Conservation (phyloP, 225 moss, liverwort and hornwort species). For the Anthoceros angustus region DNA sequence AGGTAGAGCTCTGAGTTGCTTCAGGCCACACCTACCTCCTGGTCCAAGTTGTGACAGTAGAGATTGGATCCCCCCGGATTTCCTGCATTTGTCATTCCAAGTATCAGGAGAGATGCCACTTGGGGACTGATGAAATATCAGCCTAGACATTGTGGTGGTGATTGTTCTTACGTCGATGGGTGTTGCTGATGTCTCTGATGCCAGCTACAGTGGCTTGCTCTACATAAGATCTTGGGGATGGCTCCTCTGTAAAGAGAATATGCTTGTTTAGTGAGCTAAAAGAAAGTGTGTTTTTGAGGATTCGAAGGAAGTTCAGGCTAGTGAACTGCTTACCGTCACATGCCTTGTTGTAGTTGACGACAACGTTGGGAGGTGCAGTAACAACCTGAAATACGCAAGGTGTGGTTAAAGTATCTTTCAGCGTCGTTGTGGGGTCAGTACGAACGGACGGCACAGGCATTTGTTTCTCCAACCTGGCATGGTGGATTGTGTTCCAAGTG, state of each 20-base stretch:
- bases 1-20: neutral
- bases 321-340: neutral
- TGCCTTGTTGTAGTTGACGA: constrained; percentile 2
- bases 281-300: too few relatives aligned
- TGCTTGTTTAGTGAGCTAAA: too few relatives aligned
- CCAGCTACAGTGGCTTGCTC: neutral
- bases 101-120: neutral
- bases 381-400: neutral
- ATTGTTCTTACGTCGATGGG: neutral
- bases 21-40: neutral
- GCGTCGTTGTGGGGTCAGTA: neutral
- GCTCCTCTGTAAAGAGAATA: neutral
- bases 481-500: constrained; percentile 4
- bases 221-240: neutral
- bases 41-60: neutral
- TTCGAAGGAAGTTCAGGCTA: neutral
- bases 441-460: neutral
- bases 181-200: constrained; percentile 1
- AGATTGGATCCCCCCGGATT: neutral
- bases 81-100: neutral
- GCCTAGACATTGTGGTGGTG: neutral
- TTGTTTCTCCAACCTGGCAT: neutral
- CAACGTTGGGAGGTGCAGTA: neutral
- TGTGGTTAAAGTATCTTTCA: neutral
- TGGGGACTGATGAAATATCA: neutral